Base-by-base conservation (phyloP, 2,329 filamentous ascomycete species). In the Pezicula rhizophila region DNA sequence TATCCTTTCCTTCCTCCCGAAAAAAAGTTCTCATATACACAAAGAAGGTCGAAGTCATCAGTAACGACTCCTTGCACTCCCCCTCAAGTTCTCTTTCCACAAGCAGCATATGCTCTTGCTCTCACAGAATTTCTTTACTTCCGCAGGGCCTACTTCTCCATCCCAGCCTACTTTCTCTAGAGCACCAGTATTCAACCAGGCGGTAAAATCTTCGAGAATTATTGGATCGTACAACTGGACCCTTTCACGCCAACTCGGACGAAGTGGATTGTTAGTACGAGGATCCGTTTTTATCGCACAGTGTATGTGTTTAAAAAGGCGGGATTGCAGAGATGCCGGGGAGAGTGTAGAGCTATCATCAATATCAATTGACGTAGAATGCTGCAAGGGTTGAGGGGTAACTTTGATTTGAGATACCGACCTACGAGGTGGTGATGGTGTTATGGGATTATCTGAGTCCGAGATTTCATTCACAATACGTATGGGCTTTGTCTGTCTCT, bases 211-310 rank as follows among this genome's bases (percentile, higher is more conserved):
- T 67, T 97, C 92, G 0, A 96, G 68, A 1, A 93, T 76, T 39
- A 99, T 85, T 0, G 92, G 89, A 60, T 97, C 91, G 64, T 95
- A 97, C 64, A 97, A 80, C 5, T 97, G 73, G 42, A 99, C 96
- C 69, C 90, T 95, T 67, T 97, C 89, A 58, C 95, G 77, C 88
- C 91, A 97, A 2, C 80, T 89, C 12, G 80, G 81, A 2, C 75
- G 64, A 6, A 55, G 54, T 1, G 74, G 68, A 54, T 83, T 71
- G 4, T 59, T 70, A 0, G 77, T 73, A 11, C 71, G 71, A 3
- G 79, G 73, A 4, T 74, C 71, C 1, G 69, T 68, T 8, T 61
- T 76, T 8, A 85, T 69, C 1, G 80, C 80, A 35, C 70, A 68
- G 0, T 76, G 78, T 45, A 85, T 82, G 54, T 72, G 65, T 23